These are phyloP conservation scores for Lachancea meyersii DNA, from an alignment of 805 yeast genomes.

Conservation along the genomic window DNA sequence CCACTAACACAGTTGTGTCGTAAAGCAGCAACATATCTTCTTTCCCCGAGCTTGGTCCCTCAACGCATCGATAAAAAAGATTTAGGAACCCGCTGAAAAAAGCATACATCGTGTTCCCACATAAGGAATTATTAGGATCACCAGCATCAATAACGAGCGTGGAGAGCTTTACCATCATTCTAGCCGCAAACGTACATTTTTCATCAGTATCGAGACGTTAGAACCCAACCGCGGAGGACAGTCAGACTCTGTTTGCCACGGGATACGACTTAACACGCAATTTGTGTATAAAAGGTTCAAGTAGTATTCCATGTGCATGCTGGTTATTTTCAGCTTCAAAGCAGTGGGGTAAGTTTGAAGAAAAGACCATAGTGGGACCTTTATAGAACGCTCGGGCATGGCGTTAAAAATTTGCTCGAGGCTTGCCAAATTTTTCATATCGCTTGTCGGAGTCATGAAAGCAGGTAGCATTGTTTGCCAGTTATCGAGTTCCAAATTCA, in stretches of 20 bases:
- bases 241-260: slow-evolving; percentile 1
- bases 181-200: slow-evolving; percentile 6
- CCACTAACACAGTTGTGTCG: neutral
- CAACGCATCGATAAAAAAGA: slow-evolving; percentile 5
- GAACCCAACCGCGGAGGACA: neutral
- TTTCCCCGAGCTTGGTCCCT: neutral
- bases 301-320: slow-evolving; percentile 6
- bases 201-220: neutral
- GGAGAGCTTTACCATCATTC: slow-evolving; percentile 3
- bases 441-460: neutral
- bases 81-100: slow-evolving; percentile 7
- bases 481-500: slow-evolving; percentile 4
- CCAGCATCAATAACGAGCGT: neutral
- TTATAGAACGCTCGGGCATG: neutral
- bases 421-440: neutral
- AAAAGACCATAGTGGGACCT: neutral
- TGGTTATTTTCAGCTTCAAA: neutral
- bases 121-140: neutral
- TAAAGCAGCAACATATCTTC: slow-evolving; percentile 7
- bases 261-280: slow-evolving; percentile 3
- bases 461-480: slow-evolving; percentile 3
- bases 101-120: slow-evolving; percentile 1
- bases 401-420: neutral
- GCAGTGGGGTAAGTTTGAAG: neutral
- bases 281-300: slow-evolving; percentile 6